Evolutionary conservation across 768 basidiomycete genomes (phyloP).

Genomic region (Mycena rosella): DNA sequence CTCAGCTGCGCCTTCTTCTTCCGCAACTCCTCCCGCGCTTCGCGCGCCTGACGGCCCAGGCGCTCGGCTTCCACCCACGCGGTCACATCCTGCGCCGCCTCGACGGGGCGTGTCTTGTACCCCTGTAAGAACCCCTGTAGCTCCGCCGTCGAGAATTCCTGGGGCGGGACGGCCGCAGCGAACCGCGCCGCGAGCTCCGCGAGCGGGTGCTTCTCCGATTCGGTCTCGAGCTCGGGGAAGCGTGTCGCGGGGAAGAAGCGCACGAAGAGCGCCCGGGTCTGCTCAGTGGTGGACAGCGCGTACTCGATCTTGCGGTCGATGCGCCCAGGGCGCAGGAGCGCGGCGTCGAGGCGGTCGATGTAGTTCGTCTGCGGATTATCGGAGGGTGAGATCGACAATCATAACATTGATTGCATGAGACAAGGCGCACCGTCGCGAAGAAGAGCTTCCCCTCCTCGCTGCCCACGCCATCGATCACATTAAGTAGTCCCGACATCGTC

Average conservation of each 20-base stretch:
- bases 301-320: conserved; percentile 69
- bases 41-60: conserved; percentile 38
- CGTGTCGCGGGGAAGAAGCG: conserved; percentile 47
- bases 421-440: conserved; percentile 64
- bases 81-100: conserved; percentile 35
- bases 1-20: conserved; percentile 40
- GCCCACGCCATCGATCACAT: conserved; percentile 68
- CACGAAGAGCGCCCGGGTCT: conserved; percentile 48
- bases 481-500: too few species aligned
- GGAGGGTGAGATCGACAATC: too few species aligned
- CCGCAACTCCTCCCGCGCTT: conserved; percentile 37
- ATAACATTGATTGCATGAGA: neutral
- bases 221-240: conserved; percentile 16
- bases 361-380: conserved; percentile 62
- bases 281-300: conserved; percentile 59
- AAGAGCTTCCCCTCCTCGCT: conserved; percentile 73
- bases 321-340: too few species aligned
- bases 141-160: conserved; percentile 56
- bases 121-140: conserved; percentile 52
- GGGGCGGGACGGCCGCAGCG: conserved; percentile 47
- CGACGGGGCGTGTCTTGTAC: conserved; percentile 39
- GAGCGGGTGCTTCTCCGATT: conserved; percentile 13
- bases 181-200: conserved; percentile 51
- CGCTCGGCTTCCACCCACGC: conserved; percentile 50
- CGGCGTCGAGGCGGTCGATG: conserved; percentile 65